Conservation (phyloP, 2,329 filamentous ascomycete genomes). For the Curvularia verruculosa region DNA sequence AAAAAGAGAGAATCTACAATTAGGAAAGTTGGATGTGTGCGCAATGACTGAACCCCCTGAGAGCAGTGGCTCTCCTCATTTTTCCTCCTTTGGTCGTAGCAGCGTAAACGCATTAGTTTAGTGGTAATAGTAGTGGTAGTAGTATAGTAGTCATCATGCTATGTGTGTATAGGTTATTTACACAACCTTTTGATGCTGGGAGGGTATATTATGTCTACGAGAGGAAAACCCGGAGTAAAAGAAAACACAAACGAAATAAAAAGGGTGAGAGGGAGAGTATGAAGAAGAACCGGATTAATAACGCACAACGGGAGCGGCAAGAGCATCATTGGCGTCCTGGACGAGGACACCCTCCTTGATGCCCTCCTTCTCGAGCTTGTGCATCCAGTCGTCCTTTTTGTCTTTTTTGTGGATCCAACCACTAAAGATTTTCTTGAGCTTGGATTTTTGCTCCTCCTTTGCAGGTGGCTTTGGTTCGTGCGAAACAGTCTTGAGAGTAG, state of each 20-base stretch:
- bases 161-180: not conserved
- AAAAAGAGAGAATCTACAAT: not conserved
- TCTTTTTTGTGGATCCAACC: constrained; percentile 48
- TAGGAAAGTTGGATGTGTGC: too few relatives aligned
- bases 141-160: not conserved
- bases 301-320: constrained; percentile 40
- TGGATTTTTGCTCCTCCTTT: constrained; percentile 40
- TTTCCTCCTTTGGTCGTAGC: not conserved
- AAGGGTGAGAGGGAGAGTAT: not conserved
- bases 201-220: not conserved
- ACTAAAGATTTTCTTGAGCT: constrained; percentile 45
- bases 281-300: constrained; percentile 28
- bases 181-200: not conserved
- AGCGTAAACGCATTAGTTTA: not conserved
- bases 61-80: not conserved
- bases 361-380: constrained; percentile 49
- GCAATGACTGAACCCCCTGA: not conserved
- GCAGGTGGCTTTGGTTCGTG: constrained; percentile 25
- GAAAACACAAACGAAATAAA: not conserved
- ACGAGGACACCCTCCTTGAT: constrained; percentile 49
- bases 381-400: constrained; percentile 51
- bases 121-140: too few relatives aligned
- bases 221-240: not conserved
- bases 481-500: constrained; percentile 15
- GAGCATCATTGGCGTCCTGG: constrained; percentile 32